Evolutionary conservation across 768 basidiomycete species (phyloP).

Genomic region (Psilocybe azurescens): DNA sequence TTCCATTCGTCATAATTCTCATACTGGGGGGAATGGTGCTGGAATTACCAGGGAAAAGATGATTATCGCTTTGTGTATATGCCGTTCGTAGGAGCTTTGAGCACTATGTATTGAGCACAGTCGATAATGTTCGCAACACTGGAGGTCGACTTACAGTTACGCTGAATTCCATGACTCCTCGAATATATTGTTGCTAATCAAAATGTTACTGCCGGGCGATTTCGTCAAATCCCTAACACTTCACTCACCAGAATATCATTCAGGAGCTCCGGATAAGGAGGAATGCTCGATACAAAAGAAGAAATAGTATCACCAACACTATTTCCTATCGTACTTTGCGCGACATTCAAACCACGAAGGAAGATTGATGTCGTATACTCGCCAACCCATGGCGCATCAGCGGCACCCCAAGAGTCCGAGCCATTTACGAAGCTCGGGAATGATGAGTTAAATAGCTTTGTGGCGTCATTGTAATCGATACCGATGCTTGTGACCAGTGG

Average conservation of each 20-base stretch:
- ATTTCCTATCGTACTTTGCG: slow-evolving; percentile 23
- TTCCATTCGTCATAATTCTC: slow-evolving; percentile 22
- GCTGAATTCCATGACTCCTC: slow-evolving; percentile 28
- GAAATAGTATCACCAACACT: slow-evolving; percentile 24
- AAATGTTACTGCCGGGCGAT: not conserved
- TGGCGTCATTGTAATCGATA: slow-evolving; percentile 22
- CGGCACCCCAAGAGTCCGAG: slow-evolving; percentile 16
- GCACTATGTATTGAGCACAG: too few species aligned
- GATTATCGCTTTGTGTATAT: slow-evolving; percentile 23
- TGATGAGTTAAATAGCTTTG: slow-evolving; percentile 20
- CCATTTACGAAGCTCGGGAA: slow-evolving; percentile 26
- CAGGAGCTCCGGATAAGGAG: slow-evolving; percentile 13
- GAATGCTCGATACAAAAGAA: slow-evolving; percentile 19
- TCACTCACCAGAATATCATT: slow-evolving; percentile 21
- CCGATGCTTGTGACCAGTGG: slow-evolving; percentile 21
- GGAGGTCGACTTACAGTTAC: slow-evolving; percentile 20
- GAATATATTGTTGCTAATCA: slow-evolving; percentile 22
- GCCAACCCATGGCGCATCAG: slow-evolving; percentile 27
- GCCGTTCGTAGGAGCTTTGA: slow-evolving; percentile 25
- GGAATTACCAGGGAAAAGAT: slow-evolving; percentile 15
- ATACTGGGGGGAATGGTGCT: slow-evolving; percentile 23
- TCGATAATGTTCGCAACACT: not conserved
- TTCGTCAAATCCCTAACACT: not conserved
- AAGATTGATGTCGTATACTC: slow-evolving; percentile 23
- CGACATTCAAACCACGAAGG: slow-evolving; percentile 19